Evolutionary conservation across 495 filamentous ascomycete species (phyloP).

Genomic region (Massariosphaeria phaeospora): DNA sequence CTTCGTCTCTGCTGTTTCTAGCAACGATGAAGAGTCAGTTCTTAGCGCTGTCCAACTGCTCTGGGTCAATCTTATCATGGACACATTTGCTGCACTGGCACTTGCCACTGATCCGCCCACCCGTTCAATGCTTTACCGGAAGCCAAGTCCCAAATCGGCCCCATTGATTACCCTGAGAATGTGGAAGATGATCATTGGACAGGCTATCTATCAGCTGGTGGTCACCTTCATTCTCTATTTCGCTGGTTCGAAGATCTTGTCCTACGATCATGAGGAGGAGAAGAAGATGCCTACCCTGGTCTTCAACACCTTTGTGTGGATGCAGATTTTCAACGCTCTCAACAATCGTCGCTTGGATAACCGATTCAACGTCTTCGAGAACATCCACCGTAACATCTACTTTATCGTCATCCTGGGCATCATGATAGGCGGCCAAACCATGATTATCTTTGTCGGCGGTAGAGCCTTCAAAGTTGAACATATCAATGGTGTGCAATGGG

Average conservation of each 20-base stretch:
- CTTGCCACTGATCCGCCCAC: slow-evolving; percentile 80
- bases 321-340: slow-evolving; percentile 90
- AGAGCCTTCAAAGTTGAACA: slow-evolving; percentile 59
- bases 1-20: slow-evolving; percentile 73
- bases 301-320: slow-evolving; percentile 92
- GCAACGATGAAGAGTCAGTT: slow-evolving; percentile 60
- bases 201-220: slow-evolving; percentile 75
- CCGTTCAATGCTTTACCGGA: slow-evolving; percentile 62
- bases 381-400: slow-evolving; percentile 70
- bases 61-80: slow-evolving; percentile 93
- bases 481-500: slow-evolving; percentile 68
- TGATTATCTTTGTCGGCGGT: slow-evolving; percentile 76
- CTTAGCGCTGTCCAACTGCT: slow-evolving; percentile 81
- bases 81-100: slow-evolving; percentile 92
- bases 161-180: slow-evolving; percentile 74
- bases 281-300: slow-evolving; percentile 62
- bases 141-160: slow-evolving; percentile 70
- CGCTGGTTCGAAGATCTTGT: slow-evolving; percentile 59
- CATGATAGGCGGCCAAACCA: slow-evolving; percentile 75
- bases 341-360: slow-evolving; percentile 86
- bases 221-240: slow-evolving; percentile 77
- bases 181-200: slow-evolving; percentile 94
- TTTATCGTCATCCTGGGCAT: slow-evolving; percentile 77
- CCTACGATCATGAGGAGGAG: slow-evolving; percentile 46
- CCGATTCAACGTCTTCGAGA: slow-evolving; percentile 84